A percentile compares a stretch with the other conserved stretches of the same genome.
Evolutionary conservation across 495 filamentous ascomycete genomes (phyloP).

Genomic region (Penicillium lividum): DNA sequence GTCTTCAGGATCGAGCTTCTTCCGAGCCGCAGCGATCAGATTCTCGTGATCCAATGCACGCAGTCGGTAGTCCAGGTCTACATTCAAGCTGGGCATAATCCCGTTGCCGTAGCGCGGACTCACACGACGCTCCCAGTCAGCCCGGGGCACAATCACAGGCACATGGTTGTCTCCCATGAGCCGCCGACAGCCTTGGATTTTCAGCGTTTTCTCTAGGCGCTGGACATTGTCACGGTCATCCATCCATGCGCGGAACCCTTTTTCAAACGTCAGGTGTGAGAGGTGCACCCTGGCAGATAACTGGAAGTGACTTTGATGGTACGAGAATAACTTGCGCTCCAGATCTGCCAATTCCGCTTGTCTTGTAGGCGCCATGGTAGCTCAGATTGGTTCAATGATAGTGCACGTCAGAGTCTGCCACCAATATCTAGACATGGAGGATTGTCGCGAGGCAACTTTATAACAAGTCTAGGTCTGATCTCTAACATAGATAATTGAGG

Average conservation of each 20-base stretch:
- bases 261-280: background rate
- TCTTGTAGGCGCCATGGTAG: background rate
- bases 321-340: conserved; percentile 2
- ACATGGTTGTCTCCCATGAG: background rate
- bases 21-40: conserved; percentile 9
- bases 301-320: conserved; percentile 1
- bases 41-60: conserved; percentile 13
- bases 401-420: background rate
- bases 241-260: background rate
- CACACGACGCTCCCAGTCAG: background rate
- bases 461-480: background rate
- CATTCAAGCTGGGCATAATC: background rate
- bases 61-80: conserved; percentile 8
- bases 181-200: background rate
- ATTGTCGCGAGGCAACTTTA: background rate
- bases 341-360: background rate
- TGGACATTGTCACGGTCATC: background rate
- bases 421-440: background rate
- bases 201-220: background rate
- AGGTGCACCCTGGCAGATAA: conserved; percentile 1
- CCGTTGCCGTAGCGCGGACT: background rate
- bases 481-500: background rate
- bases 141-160: background rate
- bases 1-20: conserved; percentile 1
- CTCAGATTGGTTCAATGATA: background rate